Conservation (phyloP, 345 rosid species). For the Populus euphratica region DNA sequence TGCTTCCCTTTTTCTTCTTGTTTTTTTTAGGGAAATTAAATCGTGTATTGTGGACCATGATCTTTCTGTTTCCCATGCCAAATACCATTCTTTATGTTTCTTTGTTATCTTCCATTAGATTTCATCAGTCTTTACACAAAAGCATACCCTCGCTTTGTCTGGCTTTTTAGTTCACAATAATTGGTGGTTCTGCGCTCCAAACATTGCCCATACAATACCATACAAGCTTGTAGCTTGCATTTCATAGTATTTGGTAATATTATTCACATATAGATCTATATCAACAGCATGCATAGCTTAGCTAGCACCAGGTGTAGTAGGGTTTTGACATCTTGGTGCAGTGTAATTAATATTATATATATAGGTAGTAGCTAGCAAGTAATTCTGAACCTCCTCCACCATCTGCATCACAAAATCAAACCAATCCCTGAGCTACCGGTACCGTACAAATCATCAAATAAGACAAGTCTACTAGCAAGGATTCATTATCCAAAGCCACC, state of each 20-base stretch:
- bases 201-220: background rate
- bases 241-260: background rate
- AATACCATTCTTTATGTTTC: background rate
- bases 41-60: constrained; percentile 9
- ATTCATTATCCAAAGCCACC: too few species aligned
- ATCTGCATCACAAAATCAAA: too few species aligned
- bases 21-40: background rate
- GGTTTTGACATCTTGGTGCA: background rate
- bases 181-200: background rate
- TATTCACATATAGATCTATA: background rate
- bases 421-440: too few species aligned
- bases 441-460: too few species aligned
- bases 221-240: background rate
- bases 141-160: background rate
- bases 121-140: background rate
- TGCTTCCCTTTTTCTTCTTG: background rate
- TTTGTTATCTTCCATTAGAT: background rate
- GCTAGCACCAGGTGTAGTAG: too few species aligned
- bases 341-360: too few species aligned
- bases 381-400: too few species aligned
- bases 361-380: too few species aligned
- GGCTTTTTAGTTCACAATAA: background rate
- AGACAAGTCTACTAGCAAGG: too few species aligned
- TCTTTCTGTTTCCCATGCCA: constrained; percentile 6
- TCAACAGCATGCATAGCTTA: background rate